Evolutionary conservation across 108 stramenopile genomes (phyloP), one percentile per base, ranked within the genome.

Genomic region (Cyclotella atomus): DNA sequence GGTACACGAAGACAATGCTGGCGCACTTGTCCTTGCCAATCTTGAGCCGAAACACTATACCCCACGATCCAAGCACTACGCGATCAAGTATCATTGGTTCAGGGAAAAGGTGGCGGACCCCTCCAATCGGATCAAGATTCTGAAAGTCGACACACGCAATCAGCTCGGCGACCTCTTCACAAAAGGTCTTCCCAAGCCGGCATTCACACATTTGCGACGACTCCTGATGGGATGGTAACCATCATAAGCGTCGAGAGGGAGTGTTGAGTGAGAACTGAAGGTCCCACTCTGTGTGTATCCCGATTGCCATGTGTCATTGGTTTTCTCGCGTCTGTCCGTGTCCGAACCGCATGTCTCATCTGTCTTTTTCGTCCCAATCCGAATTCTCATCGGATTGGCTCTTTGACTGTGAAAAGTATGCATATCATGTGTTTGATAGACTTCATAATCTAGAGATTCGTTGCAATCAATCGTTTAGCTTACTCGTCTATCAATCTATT

Each of bases 11-110:
- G 50, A 52, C 21, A 52, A 52, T 17, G 50, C n/a, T 4, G 50
- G 50, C 6, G 50, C 50, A 21, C 50, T 52, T 23, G n/a, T 17
- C 7, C 21, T 52, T 4, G 50, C 50, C 6, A 8, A 17, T n/a
- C 17, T 52, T 7, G 50, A 52, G 17, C 50, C 50, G 8, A 8
- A 17, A 7, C 50, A 17, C 6, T 17, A 17, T 4, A 52, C 50
- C n/a, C 50, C 50, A 17, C 50, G 50, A 4, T 52, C 50, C 12
- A 52, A 52, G 17, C 50, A 52, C n/a, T 52, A 52, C n/a, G 50
- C 50, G 4, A 23, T 52, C 6, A 52, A 52, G 21, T 23, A 52
- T 52, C 50, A 52, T 17, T 52, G 50, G 50, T 52, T 52, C 17
- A 8, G 50, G 5, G 50, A 52, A 52, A 8, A 21, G 4, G 20